Evolutionary conservation across 345 rosid genomes (phyloP).

Genomic region (Citrus maxima): DNA sequence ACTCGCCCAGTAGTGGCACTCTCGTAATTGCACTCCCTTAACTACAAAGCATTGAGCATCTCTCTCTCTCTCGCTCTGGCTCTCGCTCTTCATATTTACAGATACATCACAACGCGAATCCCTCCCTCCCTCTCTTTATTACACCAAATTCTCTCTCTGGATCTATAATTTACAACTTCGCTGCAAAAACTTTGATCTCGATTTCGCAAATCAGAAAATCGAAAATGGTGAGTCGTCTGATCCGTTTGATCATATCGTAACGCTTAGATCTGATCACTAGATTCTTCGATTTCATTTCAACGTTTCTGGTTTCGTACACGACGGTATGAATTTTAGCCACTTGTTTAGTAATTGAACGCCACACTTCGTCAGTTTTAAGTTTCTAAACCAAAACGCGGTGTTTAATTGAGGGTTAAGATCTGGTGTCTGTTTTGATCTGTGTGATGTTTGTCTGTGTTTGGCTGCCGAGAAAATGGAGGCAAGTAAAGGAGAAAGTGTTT

Average conservation of each 20-base stretch:
- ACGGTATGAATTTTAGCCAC: background rate
- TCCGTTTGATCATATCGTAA: background rate
- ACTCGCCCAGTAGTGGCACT: constrained; percentile 7
- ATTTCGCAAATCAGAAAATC: background rate
- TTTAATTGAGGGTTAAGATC: constrained; percentile 17
- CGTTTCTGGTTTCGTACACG: background rate
- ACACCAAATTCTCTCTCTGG: background rate
- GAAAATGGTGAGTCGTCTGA: constrained; percentile 16
- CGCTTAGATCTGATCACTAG: constrained; percentile 15
- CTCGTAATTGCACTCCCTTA: background rate
- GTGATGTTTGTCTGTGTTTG: background rate
- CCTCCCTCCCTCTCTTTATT: background rate
- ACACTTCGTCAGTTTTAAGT: background rate
- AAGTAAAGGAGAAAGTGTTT: background rate
- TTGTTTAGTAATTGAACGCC: background rate
- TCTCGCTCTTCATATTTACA: background rate
- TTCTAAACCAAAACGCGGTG: background rate
- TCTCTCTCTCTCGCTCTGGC: background rate
- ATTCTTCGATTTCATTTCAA: constrained; percentile 2
- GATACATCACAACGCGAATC: background rate
- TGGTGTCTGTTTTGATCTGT: constrained; percentile 7
- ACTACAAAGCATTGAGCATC: background rate
- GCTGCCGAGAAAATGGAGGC: background rate
- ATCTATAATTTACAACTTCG: background rate
- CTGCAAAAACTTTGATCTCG: background rate